These are phyloP conservation scores for Stromatinia cepivora DNA, from an alignment of 2,329 filamentous ascomycete genomes.

Conservation along the genomic window DNA sequence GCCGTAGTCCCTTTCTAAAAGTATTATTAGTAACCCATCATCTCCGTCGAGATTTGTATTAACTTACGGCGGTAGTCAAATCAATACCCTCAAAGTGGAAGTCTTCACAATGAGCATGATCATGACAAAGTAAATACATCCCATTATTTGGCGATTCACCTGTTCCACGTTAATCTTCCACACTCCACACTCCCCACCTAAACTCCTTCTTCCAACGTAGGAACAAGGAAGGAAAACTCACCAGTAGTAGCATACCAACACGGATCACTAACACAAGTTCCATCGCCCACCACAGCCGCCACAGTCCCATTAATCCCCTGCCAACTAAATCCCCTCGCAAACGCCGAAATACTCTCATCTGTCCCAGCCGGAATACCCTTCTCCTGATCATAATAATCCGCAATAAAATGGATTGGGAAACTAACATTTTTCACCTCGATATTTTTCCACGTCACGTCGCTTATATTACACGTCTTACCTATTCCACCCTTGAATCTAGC, in stretches of 20 bases:
- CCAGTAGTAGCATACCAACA: constrained; percentile 19
- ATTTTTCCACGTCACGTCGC: constrained; percentile 15
- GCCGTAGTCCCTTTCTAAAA: background rate
- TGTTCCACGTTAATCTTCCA: background rate
- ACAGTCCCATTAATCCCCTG: background rate
- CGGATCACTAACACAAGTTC: background rate
- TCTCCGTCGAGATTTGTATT: background rate
- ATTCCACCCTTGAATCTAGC: constrained; percentile 8
- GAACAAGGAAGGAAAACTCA: background rate
- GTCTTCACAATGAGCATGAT: constrained; percentile 15
- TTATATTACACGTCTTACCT: constrained; percentile 4
- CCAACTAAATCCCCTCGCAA: constrained; percentile 5
- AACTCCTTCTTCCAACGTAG: background rate
- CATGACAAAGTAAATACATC: constrained; percentile 11
- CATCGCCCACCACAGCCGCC: constrained; percentile 6
- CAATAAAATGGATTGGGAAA: constrained; percentile 19
- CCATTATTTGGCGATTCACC: constrained; percentile 18
- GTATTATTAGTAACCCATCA: background rate
- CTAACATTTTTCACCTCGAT: constrained; percentile 17
- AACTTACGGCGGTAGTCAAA: constrained; percentile 8
- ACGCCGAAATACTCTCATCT: background rate
- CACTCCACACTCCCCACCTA: background rate
- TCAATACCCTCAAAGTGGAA: constrained; percentile 11
- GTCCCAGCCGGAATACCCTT: background rate
- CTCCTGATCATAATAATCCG: constrained; percentile 17